Percentiles rank a stretch among this genome's conserved stretches.
Evolutionary conservation across 176 grass and related monocot species (phyloP).

Genomic region (Carex myosuroides): DNA sequence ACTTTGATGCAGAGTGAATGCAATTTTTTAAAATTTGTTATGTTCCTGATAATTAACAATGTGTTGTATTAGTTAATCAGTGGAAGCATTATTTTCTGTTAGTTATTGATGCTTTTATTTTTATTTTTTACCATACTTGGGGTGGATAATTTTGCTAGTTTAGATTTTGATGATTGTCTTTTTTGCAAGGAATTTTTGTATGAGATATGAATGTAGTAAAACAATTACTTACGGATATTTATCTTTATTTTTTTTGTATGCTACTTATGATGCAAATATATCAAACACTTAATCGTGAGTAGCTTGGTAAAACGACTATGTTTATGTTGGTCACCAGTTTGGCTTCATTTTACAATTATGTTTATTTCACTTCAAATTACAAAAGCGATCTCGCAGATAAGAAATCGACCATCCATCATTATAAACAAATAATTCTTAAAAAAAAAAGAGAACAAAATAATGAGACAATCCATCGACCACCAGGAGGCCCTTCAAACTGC

Average conservation of each 20-base stretch:
- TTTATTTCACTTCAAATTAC: background rate
- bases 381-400: constrained; percentile 8
- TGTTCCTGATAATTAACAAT: background rate
- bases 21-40: background rate
- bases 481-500: background rate
- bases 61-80: background rate
- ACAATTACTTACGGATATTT: background rate
- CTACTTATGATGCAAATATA: background rate
- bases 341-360: background rate
- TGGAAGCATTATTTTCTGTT: background rate
- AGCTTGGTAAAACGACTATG: background rate
- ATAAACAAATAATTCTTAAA: constrained; percentile 10
- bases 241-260: background rate
- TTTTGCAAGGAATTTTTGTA: background rate
- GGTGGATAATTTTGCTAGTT: background rate
- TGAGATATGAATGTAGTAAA: background rate
- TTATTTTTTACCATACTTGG: background rate
- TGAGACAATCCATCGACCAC: background rate
- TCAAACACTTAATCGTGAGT: background rate
- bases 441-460: background rate
- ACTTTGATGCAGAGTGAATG: background rate
- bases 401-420: background rate
- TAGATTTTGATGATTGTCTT: background rate
- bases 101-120: background rate
- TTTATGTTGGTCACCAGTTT: background rate